Percentiles rank a stretch among this genome's conserved stretches.
These are phyloP conservation scores for Phytophthora sansomeana DNA, from an alignment of 352 stramenopile genomes.

Conservation along the genomic window DNA sequence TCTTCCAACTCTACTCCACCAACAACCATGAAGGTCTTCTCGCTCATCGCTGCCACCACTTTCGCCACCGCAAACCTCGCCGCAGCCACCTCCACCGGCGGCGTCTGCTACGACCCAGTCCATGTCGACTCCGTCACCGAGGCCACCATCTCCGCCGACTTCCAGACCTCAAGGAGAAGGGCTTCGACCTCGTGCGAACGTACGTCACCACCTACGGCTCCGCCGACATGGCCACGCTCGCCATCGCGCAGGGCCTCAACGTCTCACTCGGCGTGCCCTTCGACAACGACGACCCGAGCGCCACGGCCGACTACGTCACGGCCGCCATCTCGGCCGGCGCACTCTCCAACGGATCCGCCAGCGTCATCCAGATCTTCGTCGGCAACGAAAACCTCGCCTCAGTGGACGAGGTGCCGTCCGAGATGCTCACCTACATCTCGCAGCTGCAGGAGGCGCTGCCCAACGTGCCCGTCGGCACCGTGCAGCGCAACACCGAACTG, in stretches of 20 bases:
- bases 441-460: slow-evolving; percentile 44
- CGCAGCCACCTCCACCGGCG: slow-evolving; percentile 21
- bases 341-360: slow-evolving; percentile 41
- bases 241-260: slow-evolving; percentile 54
- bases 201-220: slow-evolving; percentile 55
- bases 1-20: not conserved
- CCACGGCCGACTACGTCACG: slow-evolving; percentile 44
- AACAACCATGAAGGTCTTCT: slow-evolving; percentile 45
- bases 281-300: slow-evolving; percentile 41
- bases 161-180: slow-evolving; percentile 51
- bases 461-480: slow-evolving; percentile 49
- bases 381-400: slow-evolving; percentile 66
- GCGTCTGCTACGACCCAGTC: slow-evolving; percentile 62
- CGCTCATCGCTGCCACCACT: slow-evolving; percentile 24
- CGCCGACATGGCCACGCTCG: slow-evolving; percentile 51
- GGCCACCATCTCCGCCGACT: slow-evolving; percentile 50
- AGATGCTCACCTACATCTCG: slow-evolving; percentile 54
- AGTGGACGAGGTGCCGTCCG: slow-evolving; percentile 37
- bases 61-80: slow-evolving; percentile 3
- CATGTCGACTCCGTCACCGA: slow-evolving; percentile 46
- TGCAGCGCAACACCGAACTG: slow-evolving; percentile 62
- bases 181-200: slow-evolving; percentile 56
- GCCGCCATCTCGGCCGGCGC: slow-evolving; percentile 42
- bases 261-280: slow-evolving; percentile 57
- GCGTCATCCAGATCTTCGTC: slow-evolving; percentile 63